Conservation (phyloP, 441 rosid species). For the Aquilaria agallochum region DNA sequence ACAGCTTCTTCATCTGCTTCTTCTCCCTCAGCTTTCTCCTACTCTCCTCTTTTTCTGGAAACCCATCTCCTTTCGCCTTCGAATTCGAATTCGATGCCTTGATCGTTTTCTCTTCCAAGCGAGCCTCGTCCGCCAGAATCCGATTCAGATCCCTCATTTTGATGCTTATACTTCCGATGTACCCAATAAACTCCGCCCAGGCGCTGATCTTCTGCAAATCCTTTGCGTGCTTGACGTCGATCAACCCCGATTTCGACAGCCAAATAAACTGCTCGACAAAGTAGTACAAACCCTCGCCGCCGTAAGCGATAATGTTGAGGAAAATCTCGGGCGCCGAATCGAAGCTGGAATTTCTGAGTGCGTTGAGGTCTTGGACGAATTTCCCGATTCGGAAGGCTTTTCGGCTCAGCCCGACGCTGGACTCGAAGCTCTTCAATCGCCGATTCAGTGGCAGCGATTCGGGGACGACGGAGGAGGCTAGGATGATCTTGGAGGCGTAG, state of each 20-base stretch:
- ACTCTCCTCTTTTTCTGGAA: conserved; percentile 42
- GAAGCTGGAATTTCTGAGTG: conserved; percentile 43
- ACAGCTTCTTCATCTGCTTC: conserved; percentile 66
- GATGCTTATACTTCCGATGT: conserved; percentile 58
- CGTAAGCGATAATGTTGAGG: conserved; percentile 58
- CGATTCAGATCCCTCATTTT: conserved; percentile 74
- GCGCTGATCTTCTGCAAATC: conserved; percentile 66
- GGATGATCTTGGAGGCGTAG: conserved; percentile 75
- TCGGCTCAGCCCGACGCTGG: conserved; percentile 91
- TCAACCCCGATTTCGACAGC: conserved; percentile 81
- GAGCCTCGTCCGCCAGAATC: conserved; percentile 44
- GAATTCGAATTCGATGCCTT: conserved; percentile 51
- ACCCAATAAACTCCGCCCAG: conserved; percentile 80
- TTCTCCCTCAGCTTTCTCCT: conserved; percentile 58
- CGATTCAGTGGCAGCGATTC: conserved; percentile 32
- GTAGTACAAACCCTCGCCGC: conserved; percentile 89
- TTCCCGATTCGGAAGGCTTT: conserved; percentile 96
- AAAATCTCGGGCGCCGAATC: conserved; percentile 38
- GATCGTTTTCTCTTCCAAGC: conserved; percentile 21
- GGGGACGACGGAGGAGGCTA: conserved; percentile 54
- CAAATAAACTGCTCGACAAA: conserved; percentile 87
- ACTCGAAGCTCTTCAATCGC: conserved; percentile 78
- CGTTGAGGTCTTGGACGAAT: conserved; percentile 83
- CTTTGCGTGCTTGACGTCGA: conserved; percentile 47
- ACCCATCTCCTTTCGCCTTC: conserved; percentile 37